Base-by-base conservation (phyloP, 768 basidiomycete genomes). In the Boletus pseudo-olivaceus region DNA sequence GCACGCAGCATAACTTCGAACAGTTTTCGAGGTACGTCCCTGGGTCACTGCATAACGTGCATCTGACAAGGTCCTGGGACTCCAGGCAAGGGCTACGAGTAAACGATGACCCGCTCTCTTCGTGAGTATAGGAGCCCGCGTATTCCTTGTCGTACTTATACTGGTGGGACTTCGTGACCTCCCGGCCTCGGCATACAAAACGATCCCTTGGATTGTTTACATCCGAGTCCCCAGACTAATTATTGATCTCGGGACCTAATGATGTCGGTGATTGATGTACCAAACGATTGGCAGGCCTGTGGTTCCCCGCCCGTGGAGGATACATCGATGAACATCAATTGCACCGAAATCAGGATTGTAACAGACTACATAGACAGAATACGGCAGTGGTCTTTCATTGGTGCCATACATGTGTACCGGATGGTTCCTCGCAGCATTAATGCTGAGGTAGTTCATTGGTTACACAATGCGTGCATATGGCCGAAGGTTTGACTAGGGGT, bases 401-500 rank as follows among this genome's bases (percentile, higher is more conserved):
- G 10, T 19, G 10, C 19, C 40, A 41, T 26, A 7, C 12, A 41
- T 15, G 40, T 15, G 29, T 29, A 29, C 23, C 14, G 11, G 20
- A 12, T 29, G 10, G 15, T 32, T 32, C 38, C 32, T 42, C 19
- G 17, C 15, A 11, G 20, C 23, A 42, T 47, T n/a, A n/a, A 51
- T 62, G 44, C 33, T 19, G 37, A 48, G 34, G 34, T 48, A 14
- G 34, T 43, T 23, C 29, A 40, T 54, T 44, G 46, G 53, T 65
- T 64, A 38, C 43, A 38, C 37, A 38, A 55, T 40, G 40, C 49
- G 8, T 34, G 42, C 49, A 54, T 43, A 27, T 29, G 39, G 63
- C 44, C 26, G 26, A 39, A 50, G 23, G 20, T 7, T 50, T 30
- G 29, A 59, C 47, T 27, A 30, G 46, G 55, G 55, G 59, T 59